Percentiles rank a stretch among this genome's conserved stretches.
These are phyloP conservation scores for Calycina herbarum DNA, from an alignment of 2,329 filamentous ascomycete species.

Conservation along the genomic window DNA sequence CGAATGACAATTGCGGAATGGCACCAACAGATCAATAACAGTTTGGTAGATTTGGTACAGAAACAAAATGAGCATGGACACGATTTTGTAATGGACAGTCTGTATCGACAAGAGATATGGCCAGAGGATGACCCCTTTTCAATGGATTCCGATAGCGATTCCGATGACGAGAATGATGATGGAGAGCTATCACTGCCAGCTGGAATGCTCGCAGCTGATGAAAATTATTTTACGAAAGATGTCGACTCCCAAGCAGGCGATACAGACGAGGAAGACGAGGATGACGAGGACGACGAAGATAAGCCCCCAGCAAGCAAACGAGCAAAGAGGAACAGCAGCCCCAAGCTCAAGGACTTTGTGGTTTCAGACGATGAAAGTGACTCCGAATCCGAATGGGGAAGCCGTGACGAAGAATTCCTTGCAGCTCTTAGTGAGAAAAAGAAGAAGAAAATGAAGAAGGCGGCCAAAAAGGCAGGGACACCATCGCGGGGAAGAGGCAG, in stretches of 20 bases:
- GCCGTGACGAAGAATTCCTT: neutral
- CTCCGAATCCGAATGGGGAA: neutral
- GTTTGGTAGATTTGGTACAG: neutral
- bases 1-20: neutral
- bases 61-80: neutral
- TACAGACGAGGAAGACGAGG: neutral
- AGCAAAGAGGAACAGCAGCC: neutral
- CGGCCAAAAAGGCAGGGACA: neutral
- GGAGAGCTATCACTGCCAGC: neutral
- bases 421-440: neutral
- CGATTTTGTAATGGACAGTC: neutral
- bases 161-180: neutral
- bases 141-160: neutral
- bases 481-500: neutral
- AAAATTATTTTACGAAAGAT: neutral
- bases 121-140: neutral
- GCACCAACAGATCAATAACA: neutral
- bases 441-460: neutral
- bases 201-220: neutral
- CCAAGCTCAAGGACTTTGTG: neutral
- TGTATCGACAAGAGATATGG: neutral
- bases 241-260: neutral
- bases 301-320: neutral
- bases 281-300: neutral
- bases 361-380: neutral